phyloP scores from a whole-genome alignment of 768 basidiomycete species.

The Suillus plorans region DNA sequence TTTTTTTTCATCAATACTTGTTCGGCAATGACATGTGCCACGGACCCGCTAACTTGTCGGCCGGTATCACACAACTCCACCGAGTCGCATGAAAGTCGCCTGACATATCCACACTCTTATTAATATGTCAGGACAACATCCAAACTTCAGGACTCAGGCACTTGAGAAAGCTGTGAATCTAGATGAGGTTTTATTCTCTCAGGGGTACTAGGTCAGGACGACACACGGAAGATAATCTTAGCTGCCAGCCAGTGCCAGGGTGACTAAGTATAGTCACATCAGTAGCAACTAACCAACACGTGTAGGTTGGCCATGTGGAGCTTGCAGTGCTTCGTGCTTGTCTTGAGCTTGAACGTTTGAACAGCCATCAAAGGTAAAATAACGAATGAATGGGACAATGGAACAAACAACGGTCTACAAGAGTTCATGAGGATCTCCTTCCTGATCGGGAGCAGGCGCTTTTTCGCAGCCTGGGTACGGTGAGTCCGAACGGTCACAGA shows the following conservation, averaged over 20 bases:
- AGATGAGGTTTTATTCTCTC: not conserved
- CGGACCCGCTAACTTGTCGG: not conserved
- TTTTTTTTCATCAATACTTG: not conserved
- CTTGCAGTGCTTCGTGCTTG: not conserved
- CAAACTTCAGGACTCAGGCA: not conserved
- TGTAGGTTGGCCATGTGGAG: not conserved
- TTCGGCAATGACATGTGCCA: not conserved
- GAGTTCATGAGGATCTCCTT: not conserved
- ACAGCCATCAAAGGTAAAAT: not conserved
- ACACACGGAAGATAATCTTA: not conserved
- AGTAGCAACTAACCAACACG: not conserved
- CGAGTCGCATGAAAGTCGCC: not conserved
- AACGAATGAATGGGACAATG: not conserved
- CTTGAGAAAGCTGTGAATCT: not conserved
- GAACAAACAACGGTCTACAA: not conserved
- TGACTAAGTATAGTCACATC: not conserved
- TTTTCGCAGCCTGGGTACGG: not conserved
- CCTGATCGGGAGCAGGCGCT: slow-evolving; percentile 2
- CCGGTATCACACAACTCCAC: not conserved
- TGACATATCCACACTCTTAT: not conserved
- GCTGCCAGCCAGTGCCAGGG: not conserved
- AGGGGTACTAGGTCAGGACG: not conserved
- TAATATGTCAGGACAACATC: not conserved
- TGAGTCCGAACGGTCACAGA: not conserved
- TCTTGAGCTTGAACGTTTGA: no score